These are phyloP conservation scores for Hyphopichia fennica DNA, from an alignment of 1,139 yeast genomes.

Conservation along the genomic window DNA sequence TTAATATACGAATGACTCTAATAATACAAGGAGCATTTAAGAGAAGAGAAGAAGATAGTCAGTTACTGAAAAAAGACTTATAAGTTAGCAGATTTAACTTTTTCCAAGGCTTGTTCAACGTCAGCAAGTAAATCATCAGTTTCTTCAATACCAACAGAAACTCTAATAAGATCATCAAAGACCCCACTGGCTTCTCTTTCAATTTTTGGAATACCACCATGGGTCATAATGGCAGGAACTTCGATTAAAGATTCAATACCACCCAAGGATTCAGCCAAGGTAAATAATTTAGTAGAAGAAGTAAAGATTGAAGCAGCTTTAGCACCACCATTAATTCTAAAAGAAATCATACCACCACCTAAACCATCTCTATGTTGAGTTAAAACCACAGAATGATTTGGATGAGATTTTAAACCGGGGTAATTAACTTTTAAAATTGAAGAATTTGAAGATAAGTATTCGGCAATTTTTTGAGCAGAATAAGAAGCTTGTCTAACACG, in stretches of 20 bases:
- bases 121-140: slow-evolving; percentile 75
- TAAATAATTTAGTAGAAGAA: slow-evolving; percentile 71
- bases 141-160: slow-evolving; percentile 88
- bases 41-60: no score
- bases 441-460: slow-evolving; percentile 52
- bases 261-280: slow-evolving; percentile 87
- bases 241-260: slow-evolving; percentile 86
- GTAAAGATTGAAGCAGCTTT: slow-evolving; percentile 74
- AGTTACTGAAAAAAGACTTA: background rate
- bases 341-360: slow-evolving; percentile 92
- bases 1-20: no score
- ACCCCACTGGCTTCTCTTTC: slow-evolving; percentile 83
- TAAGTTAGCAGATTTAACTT: slow-evolving; percentile 9
- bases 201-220: slow-evolving; percentile 83
- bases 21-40: no score
- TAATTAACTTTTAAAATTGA: slow-evolving; percentile 70
- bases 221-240: slow-evolving; percentile 93
- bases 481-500: slow-evolving; percentile 70
- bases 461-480: slow-evolving; percentile 72
- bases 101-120: slow-evolving; percentile 64
- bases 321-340: slow-evolving; percentile 83
- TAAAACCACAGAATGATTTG: slow-evolving; percentile 60
- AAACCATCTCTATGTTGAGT: slow-evolving; percentile 82
- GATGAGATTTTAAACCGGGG: slow-evolving; percentile 75
- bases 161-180: slow-evolving; percentile 76